Evolutionary conservation across 345 rosid species (phyloP), one percentile per base, ranked within the genome.

Genomic region (Moricandia arvensis): DNA sequence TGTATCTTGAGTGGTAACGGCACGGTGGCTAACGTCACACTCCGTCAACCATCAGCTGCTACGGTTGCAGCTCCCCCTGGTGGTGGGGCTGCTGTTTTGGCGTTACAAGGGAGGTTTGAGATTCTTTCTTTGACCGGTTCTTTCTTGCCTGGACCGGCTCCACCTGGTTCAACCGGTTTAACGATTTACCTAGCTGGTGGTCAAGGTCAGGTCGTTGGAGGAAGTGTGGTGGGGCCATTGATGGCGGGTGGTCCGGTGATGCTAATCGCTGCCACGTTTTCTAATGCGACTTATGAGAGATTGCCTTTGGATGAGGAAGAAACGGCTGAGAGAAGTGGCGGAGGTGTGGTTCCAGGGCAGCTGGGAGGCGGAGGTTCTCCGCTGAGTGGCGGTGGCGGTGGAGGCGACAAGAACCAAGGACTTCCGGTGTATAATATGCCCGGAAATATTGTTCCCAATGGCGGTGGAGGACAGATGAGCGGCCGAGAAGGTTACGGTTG

Each of bases 1-100:
- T 88, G 88, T n/a, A 85, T 88, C 58, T 70, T 88, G 1, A 86
- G 89, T 7, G 91, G 89, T 9, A 88, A 79, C 38, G 91, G 91
- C 7, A 82, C 87, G 17, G 91, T 88, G 59, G 81, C 85, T 29
- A 86, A 88, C 71, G 91, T 88, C 7, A 88, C 88, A 18, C 86
- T 88, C 63, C 84, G 87, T 70, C 91, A 88, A 73, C 81, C 81
- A 5, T 66, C 81, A 0, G 4, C 73, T 0, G 68, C 77, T 29
- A 10, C 74, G 0, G 75, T 68, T 27, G 13, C 73, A 8, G 37
- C 59, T 4, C 59, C 68, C 10, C 63, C 76, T 1, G 73, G 73
- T 17, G 74, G 77, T 45, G 73, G 57, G 27, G 79, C 84, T 2
- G 86, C 84, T 2, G 86, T 81, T 73, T 79, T 83, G 77, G 86